Percentiles rank a stretch among this genome's conserved stretches.
These are phyloP conservation scores for Thelonectria discophora DNA, from an alignment of 2,329 filamentous ascomycete species.

Conservation along the genomic window DNA sequence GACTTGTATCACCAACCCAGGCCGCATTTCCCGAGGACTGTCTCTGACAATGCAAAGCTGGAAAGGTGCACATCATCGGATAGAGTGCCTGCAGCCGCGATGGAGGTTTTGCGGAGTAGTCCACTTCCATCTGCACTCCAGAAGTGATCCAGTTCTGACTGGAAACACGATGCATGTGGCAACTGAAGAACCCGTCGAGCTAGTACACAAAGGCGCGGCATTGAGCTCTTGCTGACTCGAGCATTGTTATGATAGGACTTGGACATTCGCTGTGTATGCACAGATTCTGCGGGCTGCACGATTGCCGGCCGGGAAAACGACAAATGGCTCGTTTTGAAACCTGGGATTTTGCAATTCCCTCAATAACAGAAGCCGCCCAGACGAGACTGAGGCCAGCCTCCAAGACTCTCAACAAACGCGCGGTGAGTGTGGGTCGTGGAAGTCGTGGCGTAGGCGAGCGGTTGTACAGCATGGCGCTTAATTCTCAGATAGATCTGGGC, in stretches of 20 bases:
- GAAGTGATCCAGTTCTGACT: slow-evolving; percentile 15
- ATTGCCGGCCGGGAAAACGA: slow-evolving; percentile 21
- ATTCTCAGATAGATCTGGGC: slow-evolving; percentile 25
- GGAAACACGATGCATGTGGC: slow-evolving; percentile 12
- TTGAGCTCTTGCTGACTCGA: neutral
- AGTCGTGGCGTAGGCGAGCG: slow-evolving; percentile 35
- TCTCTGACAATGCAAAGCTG: slow-evolving; percentile 13
- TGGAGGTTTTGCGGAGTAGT: slow-evolving; percentile 30
- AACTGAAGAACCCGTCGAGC: neutral
- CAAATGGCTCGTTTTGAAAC: slow-evolving; percentile 20
- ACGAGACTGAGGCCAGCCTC: slow-evolving; percentile 26
- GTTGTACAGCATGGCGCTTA: slow-evolving; percentile 36
- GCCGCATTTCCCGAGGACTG: slow-evolving; percentile 12
- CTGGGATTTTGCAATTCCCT: slow-evolving; percentile 12
- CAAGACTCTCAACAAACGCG: slow-evolving; percentile 20
- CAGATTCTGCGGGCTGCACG: slow-evolving; percentile 6
- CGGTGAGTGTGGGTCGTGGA: slow-evolving; percentile 24
- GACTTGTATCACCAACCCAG: slow-evolving; percentile 12
- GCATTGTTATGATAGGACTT: neutral
- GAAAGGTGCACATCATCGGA: slow-evolving; percentile 28
- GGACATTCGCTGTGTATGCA: slow-evolving; percentile 1
- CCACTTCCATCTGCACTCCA: slow-evolving; percentile 33
- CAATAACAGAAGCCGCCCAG: slow-evolving; percentile 19
- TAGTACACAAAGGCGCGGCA: neutral
- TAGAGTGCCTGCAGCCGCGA: slow-evolving; percentile 38